phyloP scores from a whole-genome alignment of 768 basidiomycete genomes.

The Mycena vulgaris region DNA sequence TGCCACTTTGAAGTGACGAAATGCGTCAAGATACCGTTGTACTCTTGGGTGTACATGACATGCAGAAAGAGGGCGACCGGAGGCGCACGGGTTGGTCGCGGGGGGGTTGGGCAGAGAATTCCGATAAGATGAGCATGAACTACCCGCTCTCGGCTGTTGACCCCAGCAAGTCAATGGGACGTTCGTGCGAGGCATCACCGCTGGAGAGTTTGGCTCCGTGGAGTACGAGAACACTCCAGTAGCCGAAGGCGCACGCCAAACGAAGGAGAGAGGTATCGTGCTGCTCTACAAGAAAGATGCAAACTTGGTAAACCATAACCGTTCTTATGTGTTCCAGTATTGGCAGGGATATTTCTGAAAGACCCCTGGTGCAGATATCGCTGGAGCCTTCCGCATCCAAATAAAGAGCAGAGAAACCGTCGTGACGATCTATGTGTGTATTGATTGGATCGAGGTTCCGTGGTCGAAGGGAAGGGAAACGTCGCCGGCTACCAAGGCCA shows the following conservation, averaged over 20 bases:
- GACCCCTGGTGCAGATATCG: not conserved
- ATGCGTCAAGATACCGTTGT: too few species aligned
- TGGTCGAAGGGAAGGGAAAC: constrained; percentile 1
- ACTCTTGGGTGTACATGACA: constrained; percentile 2
- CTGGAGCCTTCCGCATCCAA: not conserved
- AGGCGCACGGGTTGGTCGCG: not conserved
- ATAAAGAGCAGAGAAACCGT: not conserved
- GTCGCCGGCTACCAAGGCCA: not conserved
- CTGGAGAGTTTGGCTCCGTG: not conserved
- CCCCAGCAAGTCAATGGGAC: not conserved
- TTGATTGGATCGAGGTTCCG: not conserved
- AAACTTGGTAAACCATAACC: not conserved
- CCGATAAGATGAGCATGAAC: not conserved
- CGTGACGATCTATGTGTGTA: not conserved
- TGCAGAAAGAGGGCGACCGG: not conserved
- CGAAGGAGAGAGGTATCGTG: not conserved
- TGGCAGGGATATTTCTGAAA: not conserved
- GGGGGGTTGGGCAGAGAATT: not conserved
- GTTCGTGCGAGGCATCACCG: not conserved
- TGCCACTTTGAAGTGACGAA: too few species aligned
- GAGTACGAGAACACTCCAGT: not conserved
- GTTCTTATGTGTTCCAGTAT: not conserved
- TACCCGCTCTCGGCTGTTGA: not conserved
- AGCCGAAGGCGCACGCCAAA: constrained; percentile 1
- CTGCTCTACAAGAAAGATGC: not conserved